Evolutionary conservation across 2,329 filamentous ascomycete species (phyloP), one percentile per base, ranked within the genome.

Genomic region (Epichloe sp.): DNA sequence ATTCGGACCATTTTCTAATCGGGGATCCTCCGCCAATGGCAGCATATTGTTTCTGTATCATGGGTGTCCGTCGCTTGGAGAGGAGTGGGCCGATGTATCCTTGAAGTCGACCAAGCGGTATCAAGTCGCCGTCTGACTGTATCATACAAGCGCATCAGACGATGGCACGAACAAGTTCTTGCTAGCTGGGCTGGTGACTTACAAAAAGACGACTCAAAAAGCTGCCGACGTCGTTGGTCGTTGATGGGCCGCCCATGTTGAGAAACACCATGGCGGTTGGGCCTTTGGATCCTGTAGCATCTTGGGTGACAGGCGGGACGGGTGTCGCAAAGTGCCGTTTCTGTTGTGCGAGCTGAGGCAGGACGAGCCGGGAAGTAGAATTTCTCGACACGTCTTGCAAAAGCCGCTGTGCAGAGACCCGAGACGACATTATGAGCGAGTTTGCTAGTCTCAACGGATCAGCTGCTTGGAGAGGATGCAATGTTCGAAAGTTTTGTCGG

Each of bases 211-310:
- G 82, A 66, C 85, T 93, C 46, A 98, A 72, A 64, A 97, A 98
- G 68, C 85, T 82, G 60, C 85, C 83, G 37, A 98, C 93, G 71
- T 98, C 89, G 58, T 83, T 80, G 4, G 85, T 86, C 4, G 86
- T 95, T 1, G 88, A 86, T 3, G 93, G 93, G 0, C 93, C 93
- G 54, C 93, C 93, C 93, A 98, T 98, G 70, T 98, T 98, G 71
- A 98, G 80, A 63, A 98, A 96, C 14, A 98, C 93, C 82, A 98
- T 97, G 43, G 93, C 93, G 4, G 93, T 98, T 7, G 90, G 89
- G 0, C 91, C 91, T 63, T 87, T 76, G 42, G 76, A 78, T 12
- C 77, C 79, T 1, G 79, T 79, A 6, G 78, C 75, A 76, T 88
- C 77, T 66, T 94, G 88, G 0, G 86, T 90, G 21, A 93, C 88